These are phyloP conservation scores for Citrus australasica DNA, from an alignment of 345 rosid genomes.

Conservation along the genomic window DNA sequence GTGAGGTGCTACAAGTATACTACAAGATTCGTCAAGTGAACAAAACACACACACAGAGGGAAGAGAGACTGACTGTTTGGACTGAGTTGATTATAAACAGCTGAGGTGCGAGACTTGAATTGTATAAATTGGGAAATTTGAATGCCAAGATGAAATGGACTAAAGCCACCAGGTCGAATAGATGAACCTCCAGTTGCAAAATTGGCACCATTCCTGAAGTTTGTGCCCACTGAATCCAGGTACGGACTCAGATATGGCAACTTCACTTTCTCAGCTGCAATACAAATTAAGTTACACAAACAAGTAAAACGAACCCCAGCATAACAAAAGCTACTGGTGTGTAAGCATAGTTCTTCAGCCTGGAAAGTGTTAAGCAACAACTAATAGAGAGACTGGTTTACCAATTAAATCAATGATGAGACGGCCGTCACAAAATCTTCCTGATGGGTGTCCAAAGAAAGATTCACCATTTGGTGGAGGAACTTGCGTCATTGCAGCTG, in stretches of 20 bases:
- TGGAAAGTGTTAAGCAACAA: background rate
- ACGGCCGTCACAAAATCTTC: constrained; percentile 68
- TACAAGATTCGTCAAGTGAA: background rate
- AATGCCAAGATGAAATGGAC: constrained; percentile 57
- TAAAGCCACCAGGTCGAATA: constrained; percentile 54
- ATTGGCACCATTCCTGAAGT: constrained; percentile 66
- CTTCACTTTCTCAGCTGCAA: constrained; percentile 58
- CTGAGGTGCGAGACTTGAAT: constrained; percentile 47
- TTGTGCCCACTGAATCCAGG: constrained; percentile 61
- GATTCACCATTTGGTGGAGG: constrained; percentile 65
- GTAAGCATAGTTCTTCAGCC: background rate
- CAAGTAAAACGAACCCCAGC: too few species aligned
- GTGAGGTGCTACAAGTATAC: background rate
- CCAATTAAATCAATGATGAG: constrained; percentile 52
- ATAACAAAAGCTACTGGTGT: background rate
- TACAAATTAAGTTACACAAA: background rate
- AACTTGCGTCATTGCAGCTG: constrained; percentile 49
- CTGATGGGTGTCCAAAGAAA: constrained; percentile 64
- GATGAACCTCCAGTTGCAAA: constrained; percentile 78
- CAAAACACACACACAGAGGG: background rate
- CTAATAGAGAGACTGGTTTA: background rate
- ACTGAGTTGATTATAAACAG: constrained; percentile 33
- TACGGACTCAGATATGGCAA: constrained; percentile 59
- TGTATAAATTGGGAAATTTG: constrained; percentile 59
- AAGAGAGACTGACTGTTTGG: constrained; percentile 24